These are phyloP conservation scores for Stellera chamaejasme DNA, from an alignment of 345 rosid genomes.

Conservation along the genomic window DNA sequence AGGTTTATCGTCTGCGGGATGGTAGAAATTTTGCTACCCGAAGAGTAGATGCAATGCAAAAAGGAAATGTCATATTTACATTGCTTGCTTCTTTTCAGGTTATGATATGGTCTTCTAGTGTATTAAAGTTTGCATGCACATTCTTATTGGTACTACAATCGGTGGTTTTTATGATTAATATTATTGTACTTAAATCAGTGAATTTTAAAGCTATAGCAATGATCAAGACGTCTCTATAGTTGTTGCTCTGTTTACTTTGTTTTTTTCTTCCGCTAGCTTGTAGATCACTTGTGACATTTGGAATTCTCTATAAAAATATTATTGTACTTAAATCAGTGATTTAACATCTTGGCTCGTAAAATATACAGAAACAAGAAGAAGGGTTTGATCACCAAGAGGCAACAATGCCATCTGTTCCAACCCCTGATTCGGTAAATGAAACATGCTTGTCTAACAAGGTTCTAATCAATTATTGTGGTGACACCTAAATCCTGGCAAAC, in stretches of 20 bases:
- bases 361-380: slow-evolving; percentile 53
- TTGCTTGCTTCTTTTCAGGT: slow-evolving; percentile 95
- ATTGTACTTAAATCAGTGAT: too few relatives aligned
- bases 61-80: slow-evolving; percentile 72
- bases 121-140: neutral
- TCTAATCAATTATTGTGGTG: slow-evolving; percentile 12
- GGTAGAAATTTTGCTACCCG: slow-evolving; percentile 91
- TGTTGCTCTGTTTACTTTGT: neutral
- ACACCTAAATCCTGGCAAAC: slow-evolving; percentile 16
- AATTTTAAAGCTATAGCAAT: too few relatives aligned
- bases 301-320: too few relatives aligned
- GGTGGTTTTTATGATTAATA: neutral
- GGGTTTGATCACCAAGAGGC: slow-evolving; percentile 77
- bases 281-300: neutral
- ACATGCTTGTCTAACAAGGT: slow-evolving; percentile 9
- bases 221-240: neutral
- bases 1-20: slow-evolving; percentile 80
- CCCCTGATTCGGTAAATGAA: slow-evolving; percentile 64
- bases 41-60: slow-evolving; percentile 86
- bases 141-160: neutral
- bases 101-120: slow-evolving; percentile 9
- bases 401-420: slow-evolving; percentile 61
- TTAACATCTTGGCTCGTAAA: slow-evolving; percentile 7
- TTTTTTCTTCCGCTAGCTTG: neutral
- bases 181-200: neutral